A percentile compares a stretch with the other conserved stretches of the same genome.
Evolutionary conservation across 2,329 filamentous ascomycete species (phyloP).

Genomic region (Ophiostoma himal-ulmi): DNA sequence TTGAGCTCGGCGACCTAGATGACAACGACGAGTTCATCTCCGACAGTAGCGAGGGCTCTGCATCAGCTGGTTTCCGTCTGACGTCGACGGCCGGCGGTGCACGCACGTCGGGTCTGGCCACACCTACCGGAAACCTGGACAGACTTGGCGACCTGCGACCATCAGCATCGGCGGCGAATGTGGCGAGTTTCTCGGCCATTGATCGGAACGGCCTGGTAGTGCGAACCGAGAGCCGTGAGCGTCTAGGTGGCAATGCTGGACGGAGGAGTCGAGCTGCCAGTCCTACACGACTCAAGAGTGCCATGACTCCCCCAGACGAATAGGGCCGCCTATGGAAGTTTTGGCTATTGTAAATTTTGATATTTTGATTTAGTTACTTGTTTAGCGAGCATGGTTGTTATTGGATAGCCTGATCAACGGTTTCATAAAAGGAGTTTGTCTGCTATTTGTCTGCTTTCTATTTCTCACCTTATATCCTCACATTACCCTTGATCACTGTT

Average conservation of each 20-base stretch:
- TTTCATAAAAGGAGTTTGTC: neutral
- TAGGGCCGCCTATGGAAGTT: neutral
- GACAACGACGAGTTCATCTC: constrained; percentile 59
- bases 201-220: constrained; percentile 69
- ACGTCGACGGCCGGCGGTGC: constrained; percentile 23
- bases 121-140: constrained; percentile 54
- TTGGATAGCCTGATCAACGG: neutral
- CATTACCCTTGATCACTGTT: neutral
- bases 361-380: neutral
- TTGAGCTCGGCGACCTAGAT: constrained; percentile 67
- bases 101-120: constrained; percentile 60
- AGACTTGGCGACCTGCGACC: constrained; percentile 45
- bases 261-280: constrained; percentile 53
- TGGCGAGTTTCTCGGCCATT: constrained; percentile 30
- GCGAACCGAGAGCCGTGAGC: constrained; percentile 79
- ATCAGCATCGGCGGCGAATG: constrained; percentile 18
- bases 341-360: neutral
- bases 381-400: constrained; percentile 4
- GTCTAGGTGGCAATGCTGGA: constrained; percentile 52
- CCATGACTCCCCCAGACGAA: constrained; percentile 26
- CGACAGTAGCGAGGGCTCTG: constrained; percentile 49
- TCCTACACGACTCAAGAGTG: constrained; percentile 55
- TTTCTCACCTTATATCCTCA: neutral
- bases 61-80: constrained; percentile 9
- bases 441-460: neutral